These are phyloP conservation scores for Trichoderma koningiopsis DNA, from an alignment of 2,329 filamentous ascomycete genomes.

Conservation along the genomic window DNA sequence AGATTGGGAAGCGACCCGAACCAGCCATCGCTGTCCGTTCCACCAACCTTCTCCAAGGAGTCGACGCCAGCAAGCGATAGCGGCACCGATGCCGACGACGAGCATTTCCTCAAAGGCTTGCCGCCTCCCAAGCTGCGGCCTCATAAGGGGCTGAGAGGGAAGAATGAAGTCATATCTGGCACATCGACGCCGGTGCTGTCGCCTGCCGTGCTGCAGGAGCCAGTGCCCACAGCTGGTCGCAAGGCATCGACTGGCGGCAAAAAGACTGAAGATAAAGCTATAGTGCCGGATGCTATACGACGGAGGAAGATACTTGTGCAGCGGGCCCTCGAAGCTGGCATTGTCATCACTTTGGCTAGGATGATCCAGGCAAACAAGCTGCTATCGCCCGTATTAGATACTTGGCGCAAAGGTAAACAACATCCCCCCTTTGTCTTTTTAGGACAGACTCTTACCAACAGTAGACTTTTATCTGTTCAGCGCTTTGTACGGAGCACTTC, in stretches of 20 bases:
- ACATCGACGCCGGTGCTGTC: conserved; percentile 58
- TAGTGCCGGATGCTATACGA: conserved; percentile 37
- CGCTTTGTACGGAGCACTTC: conserved; percentile 44
- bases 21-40: conserved; percentile 31
- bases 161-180: conserved; percentile 56
- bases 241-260: conserved; percentile 28
- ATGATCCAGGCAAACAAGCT: conserved; percentile 52
- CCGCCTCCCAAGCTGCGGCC: conserved; percentile 74
- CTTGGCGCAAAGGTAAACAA: conserved; percentile 54
- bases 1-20: conserved; percentile 29
- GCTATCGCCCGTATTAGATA: conserved; percentile 48
- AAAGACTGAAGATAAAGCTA: conserved; percentile 28
- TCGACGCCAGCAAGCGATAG: conserved; percentile 76
- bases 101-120: conserved; percentile 81
- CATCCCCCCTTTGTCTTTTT: not conserved
- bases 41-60: conserved; percentile 48
- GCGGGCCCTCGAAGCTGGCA: conserved; percentile 54
- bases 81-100: conserved; percentile 93
- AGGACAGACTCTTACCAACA: not conserved
- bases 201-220: conserved; percentile 50
- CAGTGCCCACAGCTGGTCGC: conserved; percentile 30
- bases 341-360: conserved; percentile 53
- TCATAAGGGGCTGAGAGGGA: conserved; percentile 75
- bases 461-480: conserved; percentile 49
- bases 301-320: conserved; percentile 55